A percentile compares a stretch with the other conserved stretches of the same genome.
These are phyloP conservation scores for Sporothrix curviconia DNA, from an alignment of 2,329 filamentous ascomycete genomes.

Conservation along the genomic window DNA sequence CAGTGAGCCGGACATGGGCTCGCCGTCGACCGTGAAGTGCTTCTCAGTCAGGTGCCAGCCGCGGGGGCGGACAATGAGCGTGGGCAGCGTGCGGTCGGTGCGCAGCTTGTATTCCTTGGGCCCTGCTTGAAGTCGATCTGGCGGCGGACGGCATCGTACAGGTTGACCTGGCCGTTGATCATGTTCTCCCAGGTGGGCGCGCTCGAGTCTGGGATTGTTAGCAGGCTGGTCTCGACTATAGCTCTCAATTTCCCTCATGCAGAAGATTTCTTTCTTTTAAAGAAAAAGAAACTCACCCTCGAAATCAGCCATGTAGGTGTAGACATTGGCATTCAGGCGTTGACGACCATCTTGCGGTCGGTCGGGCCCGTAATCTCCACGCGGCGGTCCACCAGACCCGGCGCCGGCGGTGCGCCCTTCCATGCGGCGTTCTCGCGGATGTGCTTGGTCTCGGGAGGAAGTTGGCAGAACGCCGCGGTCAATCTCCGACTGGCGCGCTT, in stretches of 20 bases:
- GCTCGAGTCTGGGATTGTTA: constrained; percentile 62
- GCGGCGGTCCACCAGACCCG: constrained; percentile 84
- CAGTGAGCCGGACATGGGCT: constrained; percentile 83
- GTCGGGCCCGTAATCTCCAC: constrained; percentile 97
- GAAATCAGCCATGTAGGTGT: constrained; percentile 99
- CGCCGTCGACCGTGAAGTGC: constrained; percentile 91
- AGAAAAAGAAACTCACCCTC: constrained; percentile 58
- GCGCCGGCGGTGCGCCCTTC: constrained; percentile 86
- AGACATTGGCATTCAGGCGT: constrained; percentile 94
- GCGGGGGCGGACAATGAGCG: constrained; percentile 86
- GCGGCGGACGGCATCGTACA: constrained; percentile 89
- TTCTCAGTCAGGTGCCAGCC: constrained; percentile 99
- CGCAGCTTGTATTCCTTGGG: constrained; percentile 95
- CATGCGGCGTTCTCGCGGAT: constrained; percentile 91
- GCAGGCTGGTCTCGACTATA: background rate
- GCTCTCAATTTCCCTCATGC: no score
- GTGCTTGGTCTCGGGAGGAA: constrained; percentile 90
- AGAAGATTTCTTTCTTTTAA: background rate
- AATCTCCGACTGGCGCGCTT: constrained; percentile 82
- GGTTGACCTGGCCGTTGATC: constrained; percentile 96
- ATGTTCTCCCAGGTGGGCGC: constrained; percentile 99
- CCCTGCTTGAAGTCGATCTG: constrained; percentile 96
- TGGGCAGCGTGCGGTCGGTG: constrained; percentile 77
- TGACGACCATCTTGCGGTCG: constrained; percentile 98
- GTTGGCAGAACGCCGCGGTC: constrained; percentile 87